These are phyloP conservation scores for Aureococcus anophagefferens DNA, from an alignment of 108 stramenopile genomes.

Conservation along the genomic window DNA sequence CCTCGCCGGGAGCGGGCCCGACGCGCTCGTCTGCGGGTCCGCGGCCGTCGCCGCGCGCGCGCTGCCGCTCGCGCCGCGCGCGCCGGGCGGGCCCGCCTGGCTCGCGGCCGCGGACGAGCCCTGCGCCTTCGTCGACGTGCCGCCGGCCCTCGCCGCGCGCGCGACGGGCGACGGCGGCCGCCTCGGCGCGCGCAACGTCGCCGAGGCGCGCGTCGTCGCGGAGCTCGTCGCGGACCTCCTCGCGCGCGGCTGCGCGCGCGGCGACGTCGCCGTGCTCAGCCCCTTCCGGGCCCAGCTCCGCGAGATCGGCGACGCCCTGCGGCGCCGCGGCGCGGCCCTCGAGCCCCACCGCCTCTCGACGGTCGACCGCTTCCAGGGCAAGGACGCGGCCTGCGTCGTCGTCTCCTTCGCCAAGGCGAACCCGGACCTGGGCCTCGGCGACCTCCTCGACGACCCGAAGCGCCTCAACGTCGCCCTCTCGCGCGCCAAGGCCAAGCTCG, in stretches of 20 bases:
- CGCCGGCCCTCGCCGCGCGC: background rate
- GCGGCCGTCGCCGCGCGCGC: background rate
- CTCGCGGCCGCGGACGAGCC: background rate
- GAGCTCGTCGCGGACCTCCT: background rate
- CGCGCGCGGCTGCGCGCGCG: background rate
- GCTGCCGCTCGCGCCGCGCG: background rate
- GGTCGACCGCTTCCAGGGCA: conserved; percentile 79
- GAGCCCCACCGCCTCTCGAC: conserved; percentile 24
- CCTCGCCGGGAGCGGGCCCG: background rate
- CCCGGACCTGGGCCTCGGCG: conserved; percentile 50
- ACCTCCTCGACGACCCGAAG: conserved; percentile 63
- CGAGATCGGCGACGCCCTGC: background rate
- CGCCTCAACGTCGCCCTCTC: conserved; percentile 81
- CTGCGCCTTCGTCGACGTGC: background rate
- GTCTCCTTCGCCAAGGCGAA: conserved; percentile 62
- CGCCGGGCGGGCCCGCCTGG: background rate
- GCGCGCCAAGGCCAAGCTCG: conserved; percentile 72
- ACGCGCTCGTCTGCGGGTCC: background rate
- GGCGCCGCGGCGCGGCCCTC: too few relatives aligned
- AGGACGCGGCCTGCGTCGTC: conserved; percentile 73
- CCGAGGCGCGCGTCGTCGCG: background rate
- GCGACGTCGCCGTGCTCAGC: background rate
- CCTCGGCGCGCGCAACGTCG: background rate
- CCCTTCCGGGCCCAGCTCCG: background rate
- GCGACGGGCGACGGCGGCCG: background rate